Conservation (phyloP, 1,139 yeast species). For the Sporopachydermia cereana region DNA sequence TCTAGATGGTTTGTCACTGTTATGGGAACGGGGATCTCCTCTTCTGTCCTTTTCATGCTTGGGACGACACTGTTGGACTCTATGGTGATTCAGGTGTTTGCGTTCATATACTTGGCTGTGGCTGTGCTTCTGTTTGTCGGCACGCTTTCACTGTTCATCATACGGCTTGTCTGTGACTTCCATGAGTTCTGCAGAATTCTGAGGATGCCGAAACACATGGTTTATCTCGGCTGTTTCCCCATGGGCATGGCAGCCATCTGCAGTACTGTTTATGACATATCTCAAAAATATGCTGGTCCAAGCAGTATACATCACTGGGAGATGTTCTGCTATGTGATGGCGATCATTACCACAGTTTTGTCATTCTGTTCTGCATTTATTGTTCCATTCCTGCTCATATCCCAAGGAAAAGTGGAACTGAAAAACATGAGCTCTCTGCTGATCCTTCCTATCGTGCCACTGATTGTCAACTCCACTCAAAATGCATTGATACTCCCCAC, state of each 20-base stretch:
- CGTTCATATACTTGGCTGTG: slow-evolving; percentile 44
- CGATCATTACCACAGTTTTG: slow-evolving; percentile 53
- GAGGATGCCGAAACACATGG: slow-evolving; percentile 36
- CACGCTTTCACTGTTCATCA: slow-evolving; percentile 28
- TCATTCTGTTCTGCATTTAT: slow-evolving; percentile 50
- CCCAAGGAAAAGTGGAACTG: slow-evolving; percentile 28
- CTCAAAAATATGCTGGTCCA: not conserved
- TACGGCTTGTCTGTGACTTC: slow-evolving; percentile 30
- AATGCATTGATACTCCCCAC: slow-evolving; percentile 42
- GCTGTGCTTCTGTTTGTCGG: slow-evolving; percentile 37
- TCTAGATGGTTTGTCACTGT: slow-evolving; percentile 48
- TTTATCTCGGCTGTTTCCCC: slow-evolving; percentile 64
- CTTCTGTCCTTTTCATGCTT: slow-evolving; percentile 46
- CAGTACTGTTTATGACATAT: slow-evolving; percentile 35
- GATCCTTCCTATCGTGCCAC: slow-evolving; percentile 61
- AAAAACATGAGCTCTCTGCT: slow-evolving; percentile 30
- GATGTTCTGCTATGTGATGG: slow-evolving; percentile 35
- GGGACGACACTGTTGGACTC: slow-evolving; percentile 39
- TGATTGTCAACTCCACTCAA: slow-evolving; percentile 61
- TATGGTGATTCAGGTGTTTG: slow-evolving; percentile 47
- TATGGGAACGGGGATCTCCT: slow-evolving; percentile 80
- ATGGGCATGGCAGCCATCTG: slow-evolving; percentile 68
- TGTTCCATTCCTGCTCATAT: slow-evolving; percentile 32
- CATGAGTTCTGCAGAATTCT: slow-evolving; percentile 27
- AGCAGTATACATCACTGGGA: slow-evolving; percentile 11